phyloP scores from a whole-genome alignment of 2,329 filamentous ascomycete species.

The Nemania sp. region DNA sequence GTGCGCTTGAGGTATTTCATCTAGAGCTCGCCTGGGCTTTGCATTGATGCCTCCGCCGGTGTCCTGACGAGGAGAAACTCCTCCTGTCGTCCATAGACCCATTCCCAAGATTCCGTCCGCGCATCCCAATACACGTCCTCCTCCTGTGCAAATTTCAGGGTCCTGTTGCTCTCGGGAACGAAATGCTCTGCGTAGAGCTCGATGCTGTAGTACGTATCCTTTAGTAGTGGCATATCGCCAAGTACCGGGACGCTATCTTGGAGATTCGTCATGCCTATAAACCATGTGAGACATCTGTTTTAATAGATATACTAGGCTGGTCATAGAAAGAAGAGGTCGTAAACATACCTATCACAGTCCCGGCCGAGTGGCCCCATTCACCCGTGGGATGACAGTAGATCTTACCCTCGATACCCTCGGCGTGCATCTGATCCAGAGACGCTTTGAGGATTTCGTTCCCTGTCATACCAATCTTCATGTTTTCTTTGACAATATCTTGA shows the following conservation, averaged over 20 bases:
- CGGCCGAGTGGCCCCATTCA: slow-evolving; percentile 64
- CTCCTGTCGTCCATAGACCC: slow-evolving; percentile 63
- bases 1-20: neutral
- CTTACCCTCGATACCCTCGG: slow-evolving; percentile 59
- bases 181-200: slow-evolving; percentile 63
- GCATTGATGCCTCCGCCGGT: slow-evolving; percentile 31
- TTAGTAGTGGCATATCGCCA: slow-evolving; percentile 60
- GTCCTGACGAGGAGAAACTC: slow-evolving; percentile 56
- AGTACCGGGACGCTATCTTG: slow-evolving; percentile 61
- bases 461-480: slow-evolving; percentile 59
- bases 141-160: slow-evolving; percentile 61
- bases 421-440: slow-evolving; percentile 55
- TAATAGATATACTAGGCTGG: neutral
- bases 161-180: slow-evolving; percentile 59
- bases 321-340: neutral
- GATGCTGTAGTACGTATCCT: slow-evolving; percentile 63
- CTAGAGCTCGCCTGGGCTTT: slow-evolving; percentile 37
- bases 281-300: slow-evolving; percentile 14
- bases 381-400: slow-evolving; percentile 64
- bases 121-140: slow-evolving; percentile 63
- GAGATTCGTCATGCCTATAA: slow-evolving; percentile 62
- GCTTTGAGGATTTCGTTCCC: slow-evolving; percentile 60
- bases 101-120: slow-evolving; percentile 57
- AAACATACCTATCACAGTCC: slow-evolving; percentile 59
- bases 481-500: slow-evolving; percentile 60